Evolutionary conservation across 371 early-diverging fungal genomes (phyloP).

Genomic region (Mortierella sp.): DNA sequence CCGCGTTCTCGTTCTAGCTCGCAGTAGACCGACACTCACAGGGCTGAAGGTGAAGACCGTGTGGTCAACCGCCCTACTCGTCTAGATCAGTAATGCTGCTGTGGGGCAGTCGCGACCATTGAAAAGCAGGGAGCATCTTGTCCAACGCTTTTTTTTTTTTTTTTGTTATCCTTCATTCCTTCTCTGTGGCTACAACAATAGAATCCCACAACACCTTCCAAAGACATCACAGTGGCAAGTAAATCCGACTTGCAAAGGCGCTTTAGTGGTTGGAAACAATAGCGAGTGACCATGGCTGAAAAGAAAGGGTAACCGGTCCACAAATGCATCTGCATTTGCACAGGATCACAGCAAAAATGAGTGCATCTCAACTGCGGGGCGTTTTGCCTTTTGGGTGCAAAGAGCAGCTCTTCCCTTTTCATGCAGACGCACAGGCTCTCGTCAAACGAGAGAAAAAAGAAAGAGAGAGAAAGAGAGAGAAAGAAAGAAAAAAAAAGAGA

Average conservation of each 20-base stretch:
- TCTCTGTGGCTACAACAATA: constrained; percentile 4
- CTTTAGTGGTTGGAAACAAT: background rate
- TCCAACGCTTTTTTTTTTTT: background rate
- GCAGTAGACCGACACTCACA: too few species aligned
- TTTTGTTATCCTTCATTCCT: background rate
- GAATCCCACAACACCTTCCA: background rate
- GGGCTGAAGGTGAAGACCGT: too few species aligned
- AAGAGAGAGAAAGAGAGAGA: background rate
- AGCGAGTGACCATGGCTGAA: background rate
- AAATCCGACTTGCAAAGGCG: too few species aligned
- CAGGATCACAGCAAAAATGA: too few species aligned
- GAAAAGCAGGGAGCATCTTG: background rate
- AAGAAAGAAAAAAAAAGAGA: background rate
- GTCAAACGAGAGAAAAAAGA: background rate
- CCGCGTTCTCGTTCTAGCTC: too few species aligned
- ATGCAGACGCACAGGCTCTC: background rate
- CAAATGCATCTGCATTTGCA: too few species aligned
- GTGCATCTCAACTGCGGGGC: too few species aligned
- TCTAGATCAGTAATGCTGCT: too few species aligned
- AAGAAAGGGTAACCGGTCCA: background rate
- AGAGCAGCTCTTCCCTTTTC: too few species aligned
- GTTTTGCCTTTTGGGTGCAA: too few species aligned
- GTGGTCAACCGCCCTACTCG: too few species aligned
- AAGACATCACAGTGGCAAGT: background rate
- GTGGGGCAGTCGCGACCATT: background rate